Base-by-base conservation (phyloP, 2,329 filamentous ascomycete species). In the Fusarium solani-melongenae region DNA sequence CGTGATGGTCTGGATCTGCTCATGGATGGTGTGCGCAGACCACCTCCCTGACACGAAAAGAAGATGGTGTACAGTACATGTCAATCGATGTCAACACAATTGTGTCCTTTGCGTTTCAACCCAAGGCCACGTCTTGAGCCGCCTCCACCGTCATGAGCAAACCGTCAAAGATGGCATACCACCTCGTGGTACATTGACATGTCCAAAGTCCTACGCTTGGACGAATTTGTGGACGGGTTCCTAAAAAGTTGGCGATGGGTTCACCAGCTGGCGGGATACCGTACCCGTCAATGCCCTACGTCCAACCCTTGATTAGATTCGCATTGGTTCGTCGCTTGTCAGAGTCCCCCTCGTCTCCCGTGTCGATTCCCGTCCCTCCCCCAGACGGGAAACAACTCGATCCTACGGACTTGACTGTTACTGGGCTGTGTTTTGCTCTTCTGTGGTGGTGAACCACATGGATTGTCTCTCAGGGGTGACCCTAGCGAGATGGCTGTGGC, bases 41-140 rank as follows among this genome's bases (percentile, higher is more conserved):
- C 41, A 41, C 49, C 61, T 34, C 49, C 36, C 38, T 33, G 51
- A 31, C 29, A 55, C 20, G 15, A 31, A 44, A 39, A 33, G 36
- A 20, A 67, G 66, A 70, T 46, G 60, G 66, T 70, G 66, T 70
- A 36, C 34, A 17, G 51, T 57, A 22, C n/a, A 39, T 46, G 41
- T 29, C 39, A 38, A 36, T 36, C 6, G 34, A 44, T 62, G 38
- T 39, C 29, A 58, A 46, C 44, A 41, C 39, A 41, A 41, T 49
- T 39, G 56, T 24, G 63, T 34, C 38, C 33, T 49, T 12, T 27
- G 4, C 59, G 75, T 77, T 77, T 77, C 75, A 77, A 70, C 53
- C 27, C 38, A 10, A 44, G 74, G 75, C 64, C 75, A 74, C 75
- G 61, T 67, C 64, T 64, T 67, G 41, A 39, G 57, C 57, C 65